A percentile compares a stretch with the other conserved stretches of the same genome.
Evolutionary conservation across 179 eudicot genomes (phyloP).

Genomic region (Corrigiola litoralis): DNA sequence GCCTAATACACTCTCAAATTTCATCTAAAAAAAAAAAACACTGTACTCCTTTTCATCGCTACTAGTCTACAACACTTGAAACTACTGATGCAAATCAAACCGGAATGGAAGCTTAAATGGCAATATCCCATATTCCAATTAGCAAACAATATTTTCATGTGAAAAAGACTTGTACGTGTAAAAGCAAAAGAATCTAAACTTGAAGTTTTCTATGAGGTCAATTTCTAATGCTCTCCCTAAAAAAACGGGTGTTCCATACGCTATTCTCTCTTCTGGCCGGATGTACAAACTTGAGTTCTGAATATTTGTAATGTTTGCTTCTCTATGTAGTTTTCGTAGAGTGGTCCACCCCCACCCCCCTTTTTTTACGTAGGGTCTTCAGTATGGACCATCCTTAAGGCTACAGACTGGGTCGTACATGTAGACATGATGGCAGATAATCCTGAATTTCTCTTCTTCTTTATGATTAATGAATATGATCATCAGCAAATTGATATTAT

Average conservation of each 20-base stretch:
- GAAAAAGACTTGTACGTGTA: background rate
- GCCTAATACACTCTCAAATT: too few relatives aligned
- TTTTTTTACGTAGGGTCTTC: too few relatives aligned
- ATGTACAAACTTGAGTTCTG: background rate
- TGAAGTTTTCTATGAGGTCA: background rate
- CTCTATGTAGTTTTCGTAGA: conserved; percentile 2
- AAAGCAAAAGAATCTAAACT: background rate
- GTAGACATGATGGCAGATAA: background rate
- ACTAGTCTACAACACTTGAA: too few relatives aligned
- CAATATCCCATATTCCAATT: background rate
- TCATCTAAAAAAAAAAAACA: too few relatives aligned
- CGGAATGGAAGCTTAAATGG: background rate
- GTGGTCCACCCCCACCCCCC: conserved; percentile 13
- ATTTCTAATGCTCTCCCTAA: conserved; percentile 2
- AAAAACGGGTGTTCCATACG: conserved; percentile 10
- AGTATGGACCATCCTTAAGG: conserved; percentile 11
- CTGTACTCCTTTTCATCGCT: too few relatives aligned
- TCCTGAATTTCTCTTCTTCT: background rate
- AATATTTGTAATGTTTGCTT: conserved; percentile 5
- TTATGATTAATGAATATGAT: background rate
- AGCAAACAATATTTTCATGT: background rate
- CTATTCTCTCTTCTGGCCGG: background rate
- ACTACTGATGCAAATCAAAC: background rate
- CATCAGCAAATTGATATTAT: too few relatives aligned
- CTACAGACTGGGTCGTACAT: background rate